Conservation (phyloP, 2,329 filamentous ascomycete species). For the Penicillium sclerotiorum region DNA sequence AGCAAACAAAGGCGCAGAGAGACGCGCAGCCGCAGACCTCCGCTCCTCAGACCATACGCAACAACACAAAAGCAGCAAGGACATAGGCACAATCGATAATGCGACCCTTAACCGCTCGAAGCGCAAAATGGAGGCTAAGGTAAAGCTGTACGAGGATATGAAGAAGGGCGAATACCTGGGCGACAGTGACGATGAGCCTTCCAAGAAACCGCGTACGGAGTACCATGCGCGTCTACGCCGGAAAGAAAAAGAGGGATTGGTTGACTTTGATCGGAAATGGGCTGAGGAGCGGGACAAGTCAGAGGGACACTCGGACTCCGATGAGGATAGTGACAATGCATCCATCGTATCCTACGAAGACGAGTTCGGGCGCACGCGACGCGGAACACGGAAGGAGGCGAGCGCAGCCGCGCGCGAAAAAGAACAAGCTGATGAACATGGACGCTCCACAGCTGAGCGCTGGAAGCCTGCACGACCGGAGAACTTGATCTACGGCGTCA, state of each 20-base stretch:
- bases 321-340: conserved; percentile 51
- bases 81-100: conserved; percentile 64
- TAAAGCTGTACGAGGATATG: conserved; percentile 82
- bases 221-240: conserved; percentile 61
- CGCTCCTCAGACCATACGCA: neutral
- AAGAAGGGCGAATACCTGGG: conserved; percentile 81
- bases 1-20: conserved; percentile 65
- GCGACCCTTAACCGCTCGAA: conserved; percentile 66
- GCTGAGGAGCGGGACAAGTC: conserved; percentile 63
- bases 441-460: conserved; percentile 20
- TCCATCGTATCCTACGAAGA: conserved; percentile 86
- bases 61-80: conserved; percentile 61
- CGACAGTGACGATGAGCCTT: conserved; percentile 34
- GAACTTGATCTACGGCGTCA: conserved; percentile 80
- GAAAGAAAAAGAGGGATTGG: conserved; percentile 61
- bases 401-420: conserved; percentile 61
- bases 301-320: conserved; percentile 35
- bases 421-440: conserved; percentile 25
- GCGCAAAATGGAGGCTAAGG: conserved; percentile 87
- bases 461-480: conserved; percentile 59
- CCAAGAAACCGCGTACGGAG: conserved; percentile 21
- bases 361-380: conserved; percentile 84
- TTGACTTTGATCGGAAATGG: conserved; percentile 98
- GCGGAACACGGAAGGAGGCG: conserved; percentile 70
- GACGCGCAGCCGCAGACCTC: conserved; percentile 56